Percentiles rank a stretch among this genome's conserved stretches.
Evolutionary conservation across 2,329 filamentous ascomycete species (phyloP).

Genomic region (Fusarium subtropicale): DNA sequence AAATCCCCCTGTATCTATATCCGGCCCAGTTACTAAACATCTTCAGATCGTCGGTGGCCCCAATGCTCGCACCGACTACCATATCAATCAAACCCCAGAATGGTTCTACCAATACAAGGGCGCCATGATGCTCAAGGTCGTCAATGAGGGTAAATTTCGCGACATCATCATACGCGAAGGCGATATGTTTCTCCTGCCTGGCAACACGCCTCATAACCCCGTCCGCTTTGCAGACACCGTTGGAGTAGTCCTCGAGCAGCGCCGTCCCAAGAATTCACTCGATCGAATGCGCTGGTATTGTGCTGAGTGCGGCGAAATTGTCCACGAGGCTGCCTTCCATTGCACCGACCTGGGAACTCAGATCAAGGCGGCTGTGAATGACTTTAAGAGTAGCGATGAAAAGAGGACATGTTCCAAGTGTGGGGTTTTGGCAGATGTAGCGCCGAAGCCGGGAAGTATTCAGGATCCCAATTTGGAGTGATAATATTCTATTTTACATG

Average conservation of each 20-base stretch:
- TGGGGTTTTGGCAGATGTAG: constrained; percentile 78
- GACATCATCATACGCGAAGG: constrained; percentile 93
- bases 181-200: constrained; percentile 91
- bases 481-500: constrained; percentile 26
- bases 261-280: constrained; percentile 73
- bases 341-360: constrained; percentile 92
- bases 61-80: constrained; percentile 96
- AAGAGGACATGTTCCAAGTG: constrained; percentile 82
- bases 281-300: constrained; percentile 96
- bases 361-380: constrained; percentile 91
- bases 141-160: constrained; percentile 77
- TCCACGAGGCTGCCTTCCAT: constrained; percentile 88
- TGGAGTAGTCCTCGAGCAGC: constrained; percentile 92
- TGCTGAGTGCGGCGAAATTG: constrained; percentile 72
- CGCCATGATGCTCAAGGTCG: constrained; percentile 92
- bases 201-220: constrained; percentile 97
- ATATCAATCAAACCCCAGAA: constrained; percentile 95
- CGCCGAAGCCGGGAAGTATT: constrained; percentile 70
- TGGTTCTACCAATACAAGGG: constrained; percentile 99
- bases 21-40: constrained; percentile 1
- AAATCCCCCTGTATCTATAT: background rate
- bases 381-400: constrained; percentile 75
- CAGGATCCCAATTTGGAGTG: constrained; percentile 66
- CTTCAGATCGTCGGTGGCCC: constrained; percentile 88
- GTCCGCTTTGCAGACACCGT: constrained; percentile 93